Conservation (phyloP, 192 early-diverging fungal genomes). For the Mortierella alpina region DNA sequence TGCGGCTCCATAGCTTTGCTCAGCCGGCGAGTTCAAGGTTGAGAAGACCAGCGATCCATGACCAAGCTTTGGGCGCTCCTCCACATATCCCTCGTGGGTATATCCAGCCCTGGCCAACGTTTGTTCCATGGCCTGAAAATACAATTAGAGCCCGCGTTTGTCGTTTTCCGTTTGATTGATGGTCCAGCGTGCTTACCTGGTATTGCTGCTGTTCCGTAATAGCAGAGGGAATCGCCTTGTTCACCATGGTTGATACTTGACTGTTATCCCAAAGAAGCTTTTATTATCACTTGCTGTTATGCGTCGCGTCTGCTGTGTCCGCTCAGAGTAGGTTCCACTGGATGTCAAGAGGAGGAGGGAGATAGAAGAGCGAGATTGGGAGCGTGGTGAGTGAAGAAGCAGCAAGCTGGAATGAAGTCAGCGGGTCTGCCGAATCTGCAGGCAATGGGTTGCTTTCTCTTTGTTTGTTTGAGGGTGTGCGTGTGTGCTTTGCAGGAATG, state of each 20-base stretch:
- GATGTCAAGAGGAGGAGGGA: no score
- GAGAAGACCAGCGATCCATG: conserved; percentile 31
- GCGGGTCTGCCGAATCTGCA: no score
- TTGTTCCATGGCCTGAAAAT: conserved; percentile 24
- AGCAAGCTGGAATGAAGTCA: no score
- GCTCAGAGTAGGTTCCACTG: background rate
- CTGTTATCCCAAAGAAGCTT: no score
- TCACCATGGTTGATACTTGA: background rate
- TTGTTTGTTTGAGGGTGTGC: no score
- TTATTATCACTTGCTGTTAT: background rate
- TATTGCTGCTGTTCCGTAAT: conserved; percentile 31
- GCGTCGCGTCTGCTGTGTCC: no score
- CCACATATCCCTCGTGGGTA: conserved; percentile 35
- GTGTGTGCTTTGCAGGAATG: no score
- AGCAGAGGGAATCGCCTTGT: conserved; percentile 5
- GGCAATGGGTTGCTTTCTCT: no score
- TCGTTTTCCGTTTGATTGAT: background rate
- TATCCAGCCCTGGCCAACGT: conserved; percentile 35
- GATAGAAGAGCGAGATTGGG: background rate
- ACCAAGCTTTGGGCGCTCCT: conserved; percentile 22
- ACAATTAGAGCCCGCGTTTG: background rate
- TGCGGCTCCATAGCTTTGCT: no score
- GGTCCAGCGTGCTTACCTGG: conserved; percentile 8
- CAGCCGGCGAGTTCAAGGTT: background rate
- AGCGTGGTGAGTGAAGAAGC: background rate